A percentile compares a stretch with the other conserved stretches of the same genome.
Conservation (phyloP, 1,139 yeast genomes). For the Spathaspora sp. region DNA sequence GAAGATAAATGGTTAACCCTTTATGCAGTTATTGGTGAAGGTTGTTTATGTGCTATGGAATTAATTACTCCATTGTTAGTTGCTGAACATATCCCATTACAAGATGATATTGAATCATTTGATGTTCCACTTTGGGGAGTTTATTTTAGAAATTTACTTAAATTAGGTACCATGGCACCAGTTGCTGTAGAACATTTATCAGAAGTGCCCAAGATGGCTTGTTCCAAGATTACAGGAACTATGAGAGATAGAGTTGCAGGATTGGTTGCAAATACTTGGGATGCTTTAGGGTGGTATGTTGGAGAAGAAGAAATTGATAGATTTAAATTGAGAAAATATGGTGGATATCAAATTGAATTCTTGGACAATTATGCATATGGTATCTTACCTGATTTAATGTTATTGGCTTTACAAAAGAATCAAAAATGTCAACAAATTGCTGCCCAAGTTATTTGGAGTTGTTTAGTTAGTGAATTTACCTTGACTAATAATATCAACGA, state of each 20-base stretch:
- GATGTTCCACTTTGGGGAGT: slow-evolving; percentile 65
- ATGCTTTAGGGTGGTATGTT: slow-evolving; percentile 68
- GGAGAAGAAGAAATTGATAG: slow-evolving; percentile 56
- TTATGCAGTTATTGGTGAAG: slow-evolving; percentile 60
- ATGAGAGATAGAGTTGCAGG: slow-evolving; percentile 60
- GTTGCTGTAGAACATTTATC: slow-evolving; percentile 64
- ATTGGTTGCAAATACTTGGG: slow-evolving; percentile 68
- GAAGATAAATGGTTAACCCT: slow-evolving; percentile 69
- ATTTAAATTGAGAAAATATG: slow-evolving; percentile 62
- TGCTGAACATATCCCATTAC: slow-evolving; percentile 53
- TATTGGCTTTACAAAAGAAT: slow-evolving; percentile 70
- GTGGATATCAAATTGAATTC: slow-evolving; percentile 74
- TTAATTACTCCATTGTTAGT: slow-evolving; percentile 57
- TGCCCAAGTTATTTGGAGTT: slow-evolving; percentile 69
- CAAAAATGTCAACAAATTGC: slow-evolving; percentile 63
- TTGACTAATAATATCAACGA: slow-evolving; percentile 55
- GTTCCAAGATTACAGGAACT: slow-evolving; percentile 62
- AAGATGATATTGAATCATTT: slow-evolving; percentile 46
- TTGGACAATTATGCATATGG: slow-evolving; percentile 54
- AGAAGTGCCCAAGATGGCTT: slow-evolving; percentile 72
- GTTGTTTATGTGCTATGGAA: slow-evolving; percentile 58
- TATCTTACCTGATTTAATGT: slow-evolving; percentile 63
- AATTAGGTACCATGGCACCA: slow-evolving; percentile 54
- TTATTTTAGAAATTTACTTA: slow-evolving; percentile 58
- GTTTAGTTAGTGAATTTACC: slow-evolving; percentile 65